Conservation (phyloP, 768 basidiomycete species). For the Macrolepiota dolichaula region DNA sequence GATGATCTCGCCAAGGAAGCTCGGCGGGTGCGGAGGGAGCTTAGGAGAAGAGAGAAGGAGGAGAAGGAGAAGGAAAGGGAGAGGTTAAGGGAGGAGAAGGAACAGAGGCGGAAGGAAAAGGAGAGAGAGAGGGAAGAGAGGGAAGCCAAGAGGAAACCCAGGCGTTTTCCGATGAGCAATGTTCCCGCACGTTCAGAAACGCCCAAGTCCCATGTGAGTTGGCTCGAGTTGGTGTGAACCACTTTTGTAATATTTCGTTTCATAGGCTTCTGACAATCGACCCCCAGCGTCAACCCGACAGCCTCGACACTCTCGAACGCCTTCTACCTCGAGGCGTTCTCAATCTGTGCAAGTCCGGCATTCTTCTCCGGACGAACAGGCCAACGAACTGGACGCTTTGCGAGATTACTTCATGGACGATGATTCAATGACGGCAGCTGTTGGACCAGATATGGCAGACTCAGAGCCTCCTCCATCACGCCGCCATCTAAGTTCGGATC, state of each 20-base stretch:
- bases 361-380: not conserved
- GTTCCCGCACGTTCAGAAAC: not conserved
- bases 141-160: not conserved
- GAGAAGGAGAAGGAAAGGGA: not conserved
- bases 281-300: not conserved
- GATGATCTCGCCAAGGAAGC: constrained; percentile 10
- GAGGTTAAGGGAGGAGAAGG: not conserved
- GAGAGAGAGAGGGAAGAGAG: constrained; percentile 2
- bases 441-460: not conserved
- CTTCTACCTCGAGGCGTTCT: not conserved
- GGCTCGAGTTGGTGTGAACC: not conserved
- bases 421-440: not conserved
- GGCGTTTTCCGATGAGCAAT: not conserved
- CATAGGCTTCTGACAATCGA: not conserved
- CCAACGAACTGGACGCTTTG: constrained; percentile 1
- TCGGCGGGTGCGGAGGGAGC: constrained; percentile 3
- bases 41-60: constrained; percentile 1
- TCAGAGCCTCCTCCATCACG: not conserved
- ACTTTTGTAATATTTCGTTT: not conserved
- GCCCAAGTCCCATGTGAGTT: not conserved
- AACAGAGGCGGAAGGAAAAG: constrained; percentile 1
- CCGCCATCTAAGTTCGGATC: not conserved
- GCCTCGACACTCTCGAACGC: not conserved
- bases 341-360: not conserved
- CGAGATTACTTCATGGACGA: constrained; percentile 10